phyloP scores from a whole-genome alignment of 768 basidiomycete species.

The Collybia mongolica region DNA sequence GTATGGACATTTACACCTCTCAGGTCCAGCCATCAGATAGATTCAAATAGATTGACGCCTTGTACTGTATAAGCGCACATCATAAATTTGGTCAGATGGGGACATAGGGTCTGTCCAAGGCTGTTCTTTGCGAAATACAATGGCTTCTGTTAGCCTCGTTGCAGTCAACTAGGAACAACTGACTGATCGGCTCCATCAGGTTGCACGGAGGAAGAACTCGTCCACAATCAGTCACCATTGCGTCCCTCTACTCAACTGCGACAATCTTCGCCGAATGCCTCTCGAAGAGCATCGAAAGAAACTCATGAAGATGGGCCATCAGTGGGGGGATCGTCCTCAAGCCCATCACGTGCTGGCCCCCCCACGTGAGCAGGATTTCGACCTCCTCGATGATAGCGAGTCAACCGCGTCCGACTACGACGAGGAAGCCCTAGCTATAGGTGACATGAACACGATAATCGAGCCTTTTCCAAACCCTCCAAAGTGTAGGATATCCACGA shows the following conservation, averaged over 20 bases:
- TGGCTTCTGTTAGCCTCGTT: too few species aligned
- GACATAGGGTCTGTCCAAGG: too few species aligned
- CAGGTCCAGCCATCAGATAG: too few species aligned
- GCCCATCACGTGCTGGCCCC: slow-evolving; percentile 11
- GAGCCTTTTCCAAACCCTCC: background rate
- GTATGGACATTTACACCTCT: too few species aligned
- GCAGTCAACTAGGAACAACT: too few species aligned
- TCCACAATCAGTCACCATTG: background rate
- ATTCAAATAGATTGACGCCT: too few species aligned
- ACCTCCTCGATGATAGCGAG: background rate
- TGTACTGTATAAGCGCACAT: too few species aligned
- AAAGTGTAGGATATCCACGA: slow-evolving; percentile 3
- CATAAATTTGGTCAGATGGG: too few species aligned
- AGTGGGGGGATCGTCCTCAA: slow-evolving; percentile 17
- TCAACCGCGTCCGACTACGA: background rate
- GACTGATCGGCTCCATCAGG: too few species aligned
- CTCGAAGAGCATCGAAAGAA: slow-evolving; percentile 19
- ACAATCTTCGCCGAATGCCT: slow-evolving; percentile 5
- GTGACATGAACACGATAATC: slow-evolving; percentile 7
- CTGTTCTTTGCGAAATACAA: too few species aligned
- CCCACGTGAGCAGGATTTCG: background rate
- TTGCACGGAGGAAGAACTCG: background rate
- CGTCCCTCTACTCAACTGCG: background rate
- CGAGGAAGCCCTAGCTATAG: slow-evolving; percentile 2
- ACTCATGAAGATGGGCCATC: slow-evolving; percentile 14